Percentiles rank a stretch among this genome's conserved stretches.
phyloP scores from a whole-genome alignment of 768 basidiomycete genomes.

The Lentinula edodes region DNA sequence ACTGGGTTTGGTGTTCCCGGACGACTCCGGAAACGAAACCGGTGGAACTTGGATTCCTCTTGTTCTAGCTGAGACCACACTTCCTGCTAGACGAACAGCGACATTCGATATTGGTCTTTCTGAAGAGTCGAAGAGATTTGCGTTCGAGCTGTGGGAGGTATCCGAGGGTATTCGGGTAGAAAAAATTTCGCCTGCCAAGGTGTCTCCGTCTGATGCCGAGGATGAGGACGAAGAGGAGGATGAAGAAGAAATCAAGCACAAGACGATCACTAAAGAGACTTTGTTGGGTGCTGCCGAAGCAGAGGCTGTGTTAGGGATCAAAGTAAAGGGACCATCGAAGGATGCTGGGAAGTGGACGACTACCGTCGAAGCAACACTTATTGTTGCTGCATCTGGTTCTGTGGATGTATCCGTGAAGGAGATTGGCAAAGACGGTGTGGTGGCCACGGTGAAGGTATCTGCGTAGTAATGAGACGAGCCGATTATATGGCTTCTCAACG shows the following conservation, averaged over 20 bases:
- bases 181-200: conserved; percentile 42
- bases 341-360: conserved; percentile 45
- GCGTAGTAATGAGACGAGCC: not conserved
- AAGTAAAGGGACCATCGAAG: conserved; percentile 31
- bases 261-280: conserved; percentile 48
- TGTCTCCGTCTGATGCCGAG: conserved; percentile 40
- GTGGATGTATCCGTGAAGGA: conserved; percentile 35
- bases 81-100: conserved; percentile 61
- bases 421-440: conserved; percentile 19
- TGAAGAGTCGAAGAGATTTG: conserved; percentile 40
- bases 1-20: conserved; percentile 64
- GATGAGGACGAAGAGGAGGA: conserved; percentile 56
- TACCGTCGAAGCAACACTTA: conserved; percentile 40
- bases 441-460: not conserved
- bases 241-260: conserved; percentile 59
- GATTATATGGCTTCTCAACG: too few relatives aligned
- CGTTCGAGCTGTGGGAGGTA: conserved; percentile 76
- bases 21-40: conserved; percentile 30
- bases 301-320: conserved; percentile 35
- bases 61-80: conserved; percentile 63
- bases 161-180: conserved; percentile 63
- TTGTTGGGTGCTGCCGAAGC: conserved; percentile 40
- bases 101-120: conserved; percentile 50
- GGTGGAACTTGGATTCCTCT: conserved; percentile 65
- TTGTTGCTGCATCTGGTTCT: conserved; percentile 25